Conservation (phyloP, 2,329 filamentous ascomycete genomes). For the Xylariaceae sp. region DNA sequence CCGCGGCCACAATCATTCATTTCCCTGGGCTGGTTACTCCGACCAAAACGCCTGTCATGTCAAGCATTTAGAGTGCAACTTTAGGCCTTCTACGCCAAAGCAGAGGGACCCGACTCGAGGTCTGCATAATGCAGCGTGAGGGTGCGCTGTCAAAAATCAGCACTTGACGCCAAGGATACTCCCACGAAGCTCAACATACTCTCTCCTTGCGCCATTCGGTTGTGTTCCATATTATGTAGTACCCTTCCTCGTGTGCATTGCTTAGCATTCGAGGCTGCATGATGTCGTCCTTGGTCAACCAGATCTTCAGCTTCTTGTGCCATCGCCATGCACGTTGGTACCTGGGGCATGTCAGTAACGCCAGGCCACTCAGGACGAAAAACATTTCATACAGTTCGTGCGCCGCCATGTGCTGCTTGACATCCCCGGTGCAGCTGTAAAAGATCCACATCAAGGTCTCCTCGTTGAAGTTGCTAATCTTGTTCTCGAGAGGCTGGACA, state of each 20-base stretch:
- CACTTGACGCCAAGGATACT: neutral
- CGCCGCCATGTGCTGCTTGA: constrained; percentile 57
- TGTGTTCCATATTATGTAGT: constrained; percentile 60
- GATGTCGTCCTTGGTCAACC: constrained; percentile 61
- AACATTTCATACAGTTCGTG: constrained; percentile 47
- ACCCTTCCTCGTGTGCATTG: constrained; percentile 54
- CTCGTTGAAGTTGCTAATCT: constrained; percentile 60
- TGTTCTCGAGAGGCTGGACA: constrained; percentile 56
- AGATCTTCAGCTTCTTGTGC: constrained; percentile 59
- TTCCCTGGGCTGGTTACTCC: constrained; percentile 13
- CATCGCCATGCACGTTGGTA: constrained; percentile 60
- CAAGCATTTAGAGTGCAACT: constrained; percentile 7
- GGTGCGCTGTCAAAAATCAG: constrained; percentile 40
- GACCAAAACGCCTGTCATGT: constrained; percentile 16
- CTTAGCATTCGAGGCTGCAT: constrained; percentile 55
- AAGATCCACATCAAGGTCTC: constrained; percentile 65
- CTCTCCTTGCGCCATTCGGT: constrained; percentile 55
- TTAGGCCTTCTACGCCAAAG: constrained; percentile 7
- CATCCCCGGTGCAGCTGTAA: constrained; percentile 56
- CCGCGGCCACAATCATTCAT: constrained; percentile 11
- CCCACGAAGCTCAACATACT: constrained; percentile 33
- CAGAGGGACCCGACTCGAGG: constrained; percentile 39
- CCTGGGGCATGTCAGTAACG: constrained; percentile 27
- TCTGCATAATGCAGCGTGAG: constrained; percentile 55
- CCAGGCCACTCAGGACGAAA: neutral